Conservation (phyloP, 2,329 filamentous ascomycete genomes). For the Cladosporium cucumerinum region DNA sequence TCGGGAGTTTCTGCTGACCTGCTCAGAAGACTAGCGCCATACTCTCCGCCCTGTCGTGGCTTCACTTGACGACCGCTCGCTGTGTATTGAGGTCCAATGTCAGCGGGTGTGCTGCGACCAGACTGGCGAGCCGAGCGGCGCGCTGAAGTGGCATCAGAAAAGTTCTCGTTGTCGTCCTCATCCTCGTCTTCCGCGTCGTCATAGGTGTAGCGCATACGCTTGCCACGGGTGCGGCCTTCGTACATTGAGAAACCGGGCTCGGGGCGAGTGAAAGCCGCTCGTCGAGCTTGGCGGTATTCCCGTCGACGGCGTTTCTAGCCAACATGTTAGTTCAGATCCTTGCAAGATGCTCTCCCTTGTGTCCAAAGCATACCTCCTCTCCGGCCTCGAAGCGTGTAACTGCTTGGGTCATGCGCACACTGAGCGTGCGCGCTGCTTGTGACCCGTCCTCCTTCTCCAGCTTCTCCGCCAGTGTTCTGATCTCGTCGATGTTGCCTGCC, state of each 20-base stretch:
- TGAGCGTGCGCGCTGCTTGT: conserved; percentile 73
- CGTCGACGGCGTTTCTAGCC: conserved; percentile 84
- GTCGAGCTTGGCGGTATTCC: conserved; percentile 82
- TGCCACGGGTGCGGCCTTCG: conserved; percentile 91
- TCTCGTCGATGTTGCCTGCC: conserved; percentile 83
- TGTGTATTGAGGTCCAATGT: conserved; percentile 66
- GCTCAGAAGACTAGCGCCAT: conserved; percentile 59
- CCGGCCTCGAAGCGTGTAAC: conserved; percentile 89
- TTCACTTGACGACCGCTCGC: conserved; percentile 84
- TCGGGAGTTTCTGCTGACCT: conserved; percentile 47
- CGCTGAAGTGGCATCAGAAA: conserved; percentile 65
- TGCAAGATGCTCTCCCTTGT: neutral
- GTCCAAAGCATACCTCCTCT: conserved; percentile 60
- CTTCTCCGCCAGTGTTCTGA: conserved; percentile 71
- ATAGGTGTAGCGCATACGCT: conserved; percentile 94
- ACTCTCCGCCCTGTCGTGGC: conserved; percentile 60
- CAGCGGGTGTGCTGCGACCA: conserved; percentile 66
- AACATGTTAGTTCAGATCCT: neutral
- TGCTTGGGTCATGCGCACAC: conserved; percentile 72
- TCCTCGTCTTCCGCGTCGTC: conserved; percentile 78
- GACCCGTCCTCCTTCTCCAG: conserved; percentile 74
- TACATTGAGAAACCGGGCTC: conserved; percentile 91
- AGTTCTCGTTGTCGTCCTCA: conserved; percentile 61
- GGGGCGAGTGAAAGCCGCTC: conserved; percentile 81
- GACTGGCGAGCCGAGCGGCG: conserved; percentile 62